Base-by-base conservation (phyloP, 2,329 filamentous ascomycete species). In the Tetracladium maxilliforme region DNA sequence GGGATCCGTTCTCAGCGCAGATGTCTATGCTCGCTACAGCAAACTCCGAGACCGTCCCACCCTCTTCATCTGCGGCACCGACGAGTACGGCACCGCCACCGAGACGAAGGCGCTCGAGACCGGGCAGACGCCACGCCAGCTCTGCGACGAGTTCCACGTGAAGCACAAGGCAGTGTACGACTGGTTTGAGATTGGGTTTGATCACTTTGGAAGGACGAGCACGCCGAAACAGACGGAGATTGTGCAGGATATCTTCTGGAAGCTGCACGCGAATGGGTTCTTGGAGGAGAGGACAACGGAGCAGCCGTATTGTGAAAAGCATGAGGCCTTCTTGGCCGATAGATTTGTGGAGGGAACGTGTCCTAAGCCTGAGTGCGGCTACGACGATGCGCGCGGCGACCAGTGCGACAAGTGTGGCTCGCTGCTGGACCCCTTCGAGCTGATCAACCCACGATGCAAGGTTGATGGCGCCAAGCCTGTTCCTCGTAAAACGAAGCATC, bases 31-130 rank as follows among this genome's bases (percentile, higher is more conserved):
- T 21, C 72, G 73, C 37, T 92, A 78, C 54, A 80, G 76, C 56
- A 82, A 82, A 51, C 74, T 79, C 21, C 70, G 82, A 42, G 79
- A 76, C 28, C 66, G 76, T 43, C 79, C 72, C 37, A 92, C 83
- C 2, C 65, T 93, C 25, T 93, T 73, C 49, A 64, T 93, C 38
- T 92, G 86, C 51, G 84, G 84, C 29, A 81, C 74, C 25, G 87
- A 94, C 56, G 82, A 95, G 54, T 95, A 94, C 51, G 87, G 87
- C 30, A 95, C 87, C 9, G 86, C 87, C 13, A 93, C 86, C 16
- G 87, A 94, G 54, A 93, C 87, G 14, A 93, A 92, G 58, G 87
- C 87, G 5, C 70, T 94, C 20, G 83, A 92, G 48, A 83, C 90
- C 48, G 76, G 77, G 10, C 61, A 84, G 34, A 83, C 76, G 9